Conservation (phyloP, 2,329 filamentous ascomycete species). For the Pestalotiopsis sp. region DNA sequence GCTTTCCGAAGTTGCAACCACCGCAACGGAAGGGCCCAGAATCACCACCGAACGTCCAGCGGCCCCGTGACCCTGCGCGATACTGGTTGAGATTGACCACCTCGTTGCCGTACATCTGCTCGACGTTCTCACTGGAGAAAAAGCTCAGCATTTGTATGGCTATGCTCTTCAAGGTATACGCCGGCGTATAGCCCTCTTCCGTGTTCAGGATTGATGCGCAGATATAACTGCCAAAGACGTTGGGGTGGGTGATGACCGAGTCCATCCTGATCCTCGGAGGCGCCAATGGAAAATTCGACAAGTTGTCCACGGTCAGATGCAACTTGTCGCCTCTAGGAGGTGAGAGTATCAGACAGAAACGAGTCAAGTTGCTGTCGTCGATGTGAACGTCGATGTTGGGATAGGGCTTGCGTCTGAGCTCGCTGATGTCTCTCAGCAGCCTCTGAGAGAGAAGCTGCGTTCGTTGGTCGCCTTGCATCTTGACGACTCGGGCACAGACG, state of each 20-base stretch:
- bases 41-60: not conserved
- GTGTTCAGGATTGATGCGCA: conserved; percentile 49
- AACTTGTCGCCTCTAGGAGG: conserved; percentile 38
- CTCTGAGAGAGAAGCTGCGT: conserved; percentile 21
- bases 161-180: conserved; percentile 51
- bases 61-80: conserved; percentile 8
- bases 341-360: conserved; percentile 45
- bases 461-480: not conserved
- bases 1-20: conserved; percentile 24
- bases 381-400: conserved; percentile 45
- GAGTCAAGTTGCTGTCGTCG: conserved; percentile 34
- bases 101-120: conserved; percentile 35
- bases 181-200: conserved; percentile 45
- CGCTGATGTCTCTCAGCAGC: conserved; percentile 45
- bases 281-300: conserved; percentile 40
- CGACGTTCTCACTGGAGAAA: conserved; percentile 47
- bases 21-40: conserved; percentile 23
- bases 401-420: conserved; percentile 46
- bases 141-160: conserved; percentile 55
- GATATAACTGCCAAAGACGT: conserved; percentile 44
- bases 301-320: conserved; percentile 40
- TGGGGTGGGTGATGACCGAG: conserved; percentile 43
- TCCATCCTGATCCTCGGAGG: conserved; percentile 43
- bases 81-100: conserved; percentile 28
- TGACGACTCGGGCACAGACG: not conserved